These are phyloP conservation scores for Botrytis pseudocinerea DNA, from an alignment of 2,329 filamentous ascomycete genomes.

Conservation along the genomic window DNA sequence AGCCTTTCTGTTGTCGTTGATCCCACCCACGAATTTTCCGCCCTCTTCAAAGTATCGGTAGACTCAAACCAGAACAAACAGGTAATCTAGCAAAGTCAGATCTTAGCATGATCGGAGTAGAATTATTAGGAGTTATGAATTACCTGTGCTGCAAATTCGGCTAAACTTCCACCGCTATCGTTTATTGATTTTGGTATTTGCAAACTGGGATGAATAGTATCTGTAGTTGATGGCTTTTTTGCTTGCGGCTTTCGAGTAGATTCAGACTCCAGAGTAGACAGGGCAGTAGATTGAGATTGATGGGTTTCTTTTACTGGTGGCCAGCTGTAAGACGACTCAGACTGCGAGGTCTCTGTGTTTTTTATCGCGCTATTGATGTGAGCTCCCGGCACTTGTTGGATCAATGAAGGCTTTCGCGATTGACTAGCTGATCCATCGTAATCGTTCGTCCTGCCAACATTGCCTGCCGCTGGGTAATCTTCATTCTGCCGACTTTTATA, in stretches of 20 bases:
- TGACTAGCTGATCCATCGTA: constrained; percentile 14
- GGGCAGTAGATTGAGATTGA: neutral
- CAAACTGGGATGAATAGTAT: constrained; percentile 45
- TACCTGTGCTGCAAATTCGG: constrained; percentile 83
- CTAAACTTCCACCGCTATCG: constrained; percentile 70
- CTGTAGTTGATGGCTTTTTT: constrained; percentile 32
- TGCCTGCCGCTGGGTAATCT: constrained; percentile 30
- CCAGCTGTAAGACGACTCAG: neutral
- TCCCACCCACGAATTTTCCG: constrained; percentile 53
- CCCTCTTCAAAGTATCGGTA: constrained; percentile 72
- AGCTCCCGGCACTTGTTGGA: constrained; percentile 26
- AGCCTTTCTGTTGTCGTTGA: constrained; percentile 54
- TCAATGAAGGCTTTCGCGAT: constrained; percentile 29
- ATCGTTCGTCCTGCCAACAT: neutral
- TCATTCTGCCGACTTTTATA: constrained; percentile 49
- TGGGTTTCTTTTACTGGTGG: neutral
- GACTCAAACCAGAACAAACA: constrained; percentile 98
- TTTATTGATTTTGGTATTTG: constrained; percentile 77
- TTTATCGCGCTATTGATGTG: neutral
- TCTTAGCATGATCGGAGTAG: neutral
- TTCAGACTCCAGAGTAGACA: constrained; percentile 3
- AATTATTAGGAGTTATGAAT: constrained; percentile 33
- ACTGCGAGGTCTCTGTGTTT: neutral
- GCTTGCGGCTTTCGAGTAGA: constrained; percentile 24
- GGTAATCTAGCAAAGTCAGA: constrained; percentile 65